Evolutionary conservation across 2,329 filamentous ascomycete species (phyloP).

Genomic region (Exophiala viscosa): DNA sequence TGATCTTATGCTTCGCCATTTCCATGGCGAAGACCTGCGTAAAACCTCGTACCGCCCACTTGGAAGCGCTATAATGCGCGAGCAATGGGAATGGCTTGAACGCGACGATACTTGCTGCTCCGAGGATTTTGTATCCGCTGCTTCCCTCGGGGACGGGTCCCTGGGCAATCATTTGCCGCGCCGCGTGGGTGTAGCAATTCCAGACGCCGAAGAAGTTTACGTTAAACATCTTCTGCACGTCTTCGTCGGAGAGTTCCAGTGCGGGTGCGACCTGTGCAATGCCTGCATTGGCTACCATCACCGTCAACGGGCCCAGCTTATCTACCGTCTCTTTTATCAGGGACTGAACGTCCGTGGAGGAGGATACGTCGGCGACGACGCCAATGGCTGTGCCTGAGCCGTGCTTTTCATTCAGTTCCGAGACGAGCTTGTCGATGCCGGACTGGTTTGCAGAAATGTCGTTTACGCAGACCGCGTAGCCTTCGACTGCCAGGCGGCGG

Average conservation of each 20-base stretch:
- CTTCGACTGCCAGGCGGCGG: constrained; percentile 60
- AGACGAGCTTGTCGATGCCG: constrained; percentile 48
- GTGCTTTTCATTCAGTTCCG: constrained; percentile 26
- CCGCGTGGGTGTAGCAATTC: constrained; percentile 62
- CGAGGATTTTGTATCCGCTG: constrained; percentile 49
- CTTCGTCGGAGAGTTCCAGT: constrained; percentile 55
- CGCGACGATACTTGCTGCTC: constrained; percentile 51
- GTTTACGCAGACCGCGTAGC: constrained; percentile 64
- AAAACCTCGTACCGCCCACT: constrained; percentile 64
- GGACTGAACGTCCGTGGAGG: constrained; percentile 48
- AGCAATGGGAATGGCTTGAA: constrained; percentile 57
- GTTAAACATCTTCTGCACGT: constrained; percentile 58
- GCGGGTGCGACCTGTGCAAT: constrained; percentile 56
- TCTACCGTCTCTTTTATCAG: constrained; percentile 53
- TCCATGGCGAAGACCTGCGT: constrained; percentile 66
- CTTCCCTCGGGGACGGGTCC: constrained; percentile 41
- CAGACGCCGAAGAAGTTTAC: constrained; percentile 63
- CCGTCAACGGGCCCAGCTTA: constrained; percentile 50
- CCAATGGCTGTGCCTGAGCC: constrained; percentile 42
- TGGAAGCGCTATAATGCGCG: constrained; percentile 61
- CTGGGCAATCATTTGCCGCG: constrained; percentile 63
- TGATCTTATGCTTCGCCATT: constrained; percentile 61
- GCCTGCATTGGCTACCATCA: constrained; percentile 60
- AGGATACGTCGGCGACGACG: constrained; percentile 60
- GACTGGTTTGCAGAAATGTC: constrained; percentile 54